A percentile compares a stretch with the other conserved stretches of the same genome.
Conservation (phyloP, 768 basidiomycete genomes). For the Cystobasidium tubakii region DNA sequence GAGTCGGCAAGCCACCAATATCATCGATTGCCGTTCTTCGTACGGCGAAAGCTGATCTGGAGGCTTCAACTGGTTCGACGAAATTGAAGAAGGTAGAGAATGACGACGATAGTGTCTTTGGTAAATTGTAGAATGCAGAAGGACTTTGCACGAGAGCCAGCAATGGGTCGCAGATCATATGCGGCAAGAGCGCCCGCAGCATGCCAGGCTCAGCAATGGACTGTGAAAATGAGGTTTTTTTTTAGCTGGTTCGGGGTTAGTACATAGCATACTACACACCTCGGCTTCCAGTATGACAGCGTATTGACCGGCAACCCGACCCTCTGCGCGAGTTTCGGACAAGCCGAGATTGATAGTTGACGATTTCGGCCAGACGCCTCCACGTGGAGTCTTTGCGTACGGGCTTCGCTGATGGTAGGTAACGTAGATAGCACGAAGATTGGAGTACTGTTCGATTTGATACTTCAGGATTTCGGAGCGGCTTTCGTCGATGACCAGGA, state of each 20-base stretch:
- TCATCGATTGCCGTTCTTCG: slow-evolving; percentile 42
- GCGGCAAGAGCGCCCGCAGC: slow-evolving; percentile 42
- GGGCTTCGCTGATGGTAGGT: slow-evolving; percentile 42
- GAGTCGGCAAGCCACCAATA: slow-evolving; percentile 45
- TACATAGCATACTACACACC: slow-evolving; percentile 33
- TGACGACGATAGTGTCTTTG: slow-evolving; percentile 38
- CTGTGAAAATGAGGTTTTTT: slow-evolving; percentile 21
- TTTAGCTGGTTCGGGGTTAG: background rate
- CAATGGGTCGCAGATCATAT: slow-evolving; percentile 40
- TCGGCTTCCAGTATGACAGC: slow-evolving; percentile 46
- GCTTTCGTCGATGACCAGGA: slow-evolving; percentile 45
- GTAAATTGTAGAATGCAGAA: slow-evolving; percentile 45
- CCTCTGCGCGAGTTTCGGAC: slow-evolving; percentile 42
- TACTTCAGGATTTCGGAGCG: slow-evolving; percentile 37
- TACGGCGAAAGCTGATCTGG: slow-evolving; percentile 44
- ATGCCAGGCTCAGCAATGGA: slow-evolving; percentile 43
- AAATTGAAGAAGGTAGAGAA: slow-evolving; percentile 42
- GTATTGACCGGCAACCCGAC: slow-evolving; percentile 42
- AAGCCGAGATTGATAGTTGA: slow-evolving; percentile 46
- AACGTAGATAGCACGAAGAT: slow-evolving; percentile 42
- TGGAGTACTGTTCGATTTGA: slow-evolving; percentile 39
- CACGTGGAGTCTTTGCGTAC: background rate
- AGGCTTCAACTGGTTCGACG: slow-evolving; percentile 41
- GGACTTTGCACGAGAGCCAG: slow-evolving; percentile 44
- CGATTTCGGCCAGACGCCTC: slow-evolving; percentile 36